Evolutionary conservation across 2,329 filamentous ascomycete genomes (phyloP), one percentile per base, ranked within the genome.

Genomic region (Fusarium transvaalense): DNA sequence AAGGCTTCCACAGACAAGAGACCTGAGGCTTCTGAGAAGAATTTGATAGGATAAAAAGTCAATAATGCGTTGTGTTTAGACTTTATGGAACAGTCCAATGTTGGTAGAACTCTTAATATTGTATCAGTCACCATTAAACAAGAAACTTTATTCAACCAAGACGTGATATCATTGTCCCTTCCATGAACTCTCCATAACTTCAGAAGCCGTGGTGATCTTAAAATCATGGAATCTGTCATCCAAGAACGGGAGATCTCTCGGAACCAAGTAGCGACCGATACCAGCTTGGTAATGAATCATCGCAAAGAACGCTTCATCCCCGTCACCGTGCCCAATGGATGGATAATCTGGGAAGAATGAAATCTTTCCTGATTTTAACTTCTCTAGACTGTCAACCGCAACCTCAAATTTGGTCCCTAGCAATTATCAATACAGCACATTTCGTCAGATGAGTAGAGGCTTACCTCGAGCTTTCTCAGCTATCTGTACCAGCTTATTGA

Each of bases 271-370:
- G 7, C 60, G 6, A 1, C 66, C 69, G 14, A 61, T 46, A 1
- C 51, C 69, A 23, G 63, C 66, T 37, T 60, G 63, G 8, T 72
- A 70, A 39, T 72, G 69, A 38, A 72, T 47, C 48, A 53, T 61
- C 1, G 69, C 69, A 14, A 72, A 72, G 41, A 72, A 72, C 1
- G 66, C 60, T 15, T 74, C 56, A 5, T 69, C 68, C 0, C 65
- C 69, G 0, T 56, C 61, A 2, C 61, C 45, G 4, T 61, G 45
- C 0, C 71, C 72, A 13, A 74, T 71, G 1, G 47, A 14, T 1
- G 73, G 73, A 32, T 66, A 75, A 4, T 73, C 56, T 1, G 54
- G 37, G 5, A 56, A 61, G 38, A 73, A 73, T 1, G 74, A 75
- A 14, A 75, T 75, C 8, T 55, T 68, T 1, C 73, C 72, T 0